Percentiles rank a stretch among this genome's conserved stretches.
These are phyloP conservation scores for Xylaria sp. DNA, from an alignment of 495 filamentous ascomycete genomes.

Conservation along the genomic window DNA sequence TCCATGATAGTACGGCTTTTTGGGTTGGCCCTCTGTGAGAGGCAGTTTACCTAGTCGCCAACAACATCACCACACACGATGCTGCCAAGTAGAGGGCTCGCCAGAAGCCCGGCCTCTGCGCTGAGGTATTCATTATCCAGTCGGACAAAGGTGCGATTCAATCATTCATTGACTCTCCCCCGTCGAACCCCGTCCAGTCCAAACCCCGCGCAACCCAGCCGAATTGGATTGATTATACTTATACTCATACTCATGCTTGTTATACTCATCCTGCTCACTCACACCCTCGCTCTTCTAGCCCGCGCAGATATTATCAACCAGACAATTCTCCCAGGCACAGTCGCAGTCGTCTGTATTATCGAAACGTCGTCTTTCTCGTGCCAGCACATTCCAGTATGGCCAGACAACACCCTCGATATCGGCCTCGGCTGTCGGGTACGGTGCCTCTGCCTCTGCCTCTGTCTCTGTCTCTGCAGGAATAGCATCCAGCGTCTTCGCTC, in stretches of 20 bases:
- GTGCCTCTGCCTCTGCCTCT: constrained; percentile 12
- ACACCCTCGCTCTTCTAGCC: constrained; percentile 34
- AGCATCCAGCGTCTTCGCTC: constrained; percentile 37
- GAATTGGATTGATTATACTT: not conserved
- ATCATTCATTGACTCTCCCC: not conserved
- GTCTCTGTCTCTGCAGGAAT: constrained; percentile 15
- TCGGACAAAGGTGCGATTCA: constrained; percentile 40
- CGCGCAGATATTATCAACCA: constrained; percentile 33
- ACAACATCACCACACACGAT: constrained; percentile 39
- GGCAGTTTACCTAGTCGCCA: no score
- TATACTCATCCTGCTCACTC: no score
- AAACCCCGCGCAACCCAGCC: no score
- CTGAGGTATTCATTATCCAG: constrained; percentile 43
- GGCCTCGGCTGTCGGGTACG: constrained; percentile 1
- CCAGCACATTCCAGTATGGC: not conserved
- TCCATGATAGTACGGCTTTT: not conserved
- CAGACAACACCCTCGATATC: constrained; percentile 9
- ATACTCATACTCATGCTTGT: constrained; percentile 26
- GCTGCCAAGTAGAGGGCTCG: constrained; percentile 61
- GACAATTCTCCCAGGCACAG: constrained; percentile 36
- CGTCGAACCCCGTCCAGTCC: no score
- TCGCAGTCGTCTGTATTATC: constrained; percentile 27
- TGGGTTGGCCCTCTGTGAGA: no score
- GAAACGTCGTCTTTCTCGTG: not conserved
- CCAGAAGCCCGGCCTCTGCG: constrained; percentile 50